A percentile compares a stretch with the other conserved stretches of the same genome.
These are phyloP conservation scores for Flaveria linearis DNA, from an alignment of 129 eudicot genomes.

Conservation along the genomic window DNA sequence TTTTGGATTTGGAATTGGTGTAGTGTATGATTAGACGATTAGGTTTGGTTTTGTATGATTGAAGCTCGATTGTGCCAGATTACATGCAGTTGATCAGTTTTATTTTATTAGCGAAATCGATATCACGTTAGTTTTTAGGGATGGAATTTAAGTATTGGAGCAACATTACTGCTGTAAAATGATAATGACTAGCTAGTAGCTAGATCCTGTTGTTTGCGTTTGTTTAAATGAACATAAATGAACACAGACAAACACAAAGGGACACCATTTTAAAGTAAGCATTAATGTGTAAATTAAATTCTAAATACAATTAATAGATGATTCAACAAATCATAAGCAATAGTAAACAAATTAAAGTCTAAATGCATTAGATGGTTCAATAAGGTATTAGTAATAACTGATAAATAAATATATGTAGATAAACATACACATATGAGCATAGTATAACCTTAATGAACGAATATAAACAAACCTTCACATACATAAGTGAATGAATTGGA, in stretches of 20 bases:
- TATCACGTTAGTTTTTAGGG: background rate
- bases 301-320: too few species aligned
- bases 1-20: background rate
- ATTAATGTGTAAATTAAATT: too few species aligned
- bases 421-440: background rate
- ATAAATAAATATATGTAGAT: background rate
- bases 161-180: background rate
- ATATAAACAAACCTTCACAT: too few species aligned
- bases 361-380: background rate
- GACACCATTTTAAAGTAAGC: too few species aligned
- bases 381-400: background rate
- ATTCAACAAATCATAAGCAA: too few species aligned
- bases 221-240: too few species aligned
- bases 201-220: background rate
- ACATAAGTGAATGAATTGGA: too few species aligned
- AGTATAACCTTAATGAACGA: too few species aligned
- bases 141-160: background rate
- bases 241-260: too few species aligned
- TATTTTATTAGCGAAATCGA: background rate
- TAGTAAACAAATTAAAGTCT: background rate
- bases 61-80: background rate
- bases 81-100: background rate
- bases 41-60: background rate
- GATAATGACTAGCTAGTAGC: background rate
- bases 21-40: background rate